phyloP scores from a whole-genome alignment of 495 filamentous ascomycete genomes.

The Talaromyces proteolyticus region DNA sequence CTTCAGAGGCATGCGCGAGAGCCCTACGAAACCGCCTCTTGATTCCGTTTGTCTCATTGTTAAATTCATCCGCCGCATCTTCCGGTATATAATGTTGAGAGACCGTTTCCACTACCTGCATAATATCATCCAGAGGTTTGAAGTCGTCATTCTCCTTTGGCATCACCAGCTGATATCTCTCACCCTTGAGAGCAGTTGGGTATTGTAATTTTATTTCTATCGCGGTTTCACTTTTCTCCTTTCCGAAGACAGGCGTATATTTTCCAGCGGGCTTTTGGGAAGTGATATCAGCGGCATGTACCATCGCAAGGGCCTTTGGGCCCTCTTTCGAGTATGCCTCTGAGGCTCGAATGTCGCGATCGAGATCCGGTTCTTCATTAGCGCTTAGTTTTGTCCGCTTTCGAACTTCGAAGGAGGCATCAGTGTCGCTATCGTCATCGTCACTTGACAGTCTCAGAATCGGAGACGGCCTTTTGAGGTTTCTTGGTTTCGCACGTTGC shows the following conservation, averaged over 20 bases:
- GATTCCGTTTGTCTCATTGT: constrained; percentile 67
- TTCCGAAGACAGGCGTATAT: constrained; percentile 39
- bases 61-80: constrained; percentile 56
- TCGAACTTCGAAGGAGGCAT: constrained; percentile 37
- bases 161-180: constrained; percentile 73
- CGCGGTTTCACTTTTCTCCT: constrained; percentile 34
- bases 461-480: constrained; percentile 40
- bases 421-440: constrained; percentile 38
- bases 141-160: constrained; percentile 74
- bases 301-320: constrained; percentile 43
- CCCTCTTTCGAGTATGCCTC: constrained; percentile 55
- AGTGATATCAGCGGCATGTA: constrained; percentile 67
- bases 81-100: constrained; percentile 67
- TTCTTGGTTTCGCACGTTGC: constrained; percentile 26
- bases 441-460: constrained; percentile 43
- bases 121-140: constrained; percentile 78
- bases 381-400: constrained; percentile 40
- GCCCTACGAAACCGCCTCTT: constrained; percentile 65
- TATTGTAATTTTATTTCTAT: constrained; percentile 61
- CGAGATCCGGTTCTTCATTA: constrained; percentile 46
- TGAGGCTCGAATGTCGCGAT: constrained; percentile 53
- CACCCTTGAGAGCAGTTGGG: constrained; percentile 61
- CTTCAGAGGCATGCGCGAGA: constrained; percentile 54
- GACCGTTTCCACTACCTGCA: constrained; percentile 69
- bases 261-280: constrained; percentile 38